These are phyloP conservation scores for Mucor piriformis DNA, from an alignment of 371 early-diverging fungal genomes.

Conservation along the genomic window DNA sequence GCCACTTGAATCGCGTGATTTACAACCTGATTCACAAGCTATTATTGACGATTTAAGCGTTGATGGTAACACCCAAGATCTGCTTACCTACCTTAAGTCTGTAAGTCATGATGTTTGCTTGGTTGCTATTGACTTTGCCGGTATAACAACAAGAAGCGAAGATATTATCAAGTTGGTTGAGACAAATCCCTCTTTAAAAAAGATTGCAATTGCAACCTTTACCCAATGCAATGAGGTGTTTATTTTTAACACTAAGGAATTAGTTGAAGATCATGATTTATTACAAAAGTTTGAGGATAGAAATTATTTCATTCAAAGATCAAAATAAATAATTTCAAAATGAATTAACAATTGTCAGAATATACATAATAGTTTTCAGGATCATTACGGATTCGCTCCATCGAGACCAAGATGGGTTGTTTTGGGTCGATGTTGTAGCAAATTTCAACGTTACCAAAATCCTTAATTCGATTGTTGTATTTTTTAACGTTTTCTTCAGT, in stretches of 20 bases:
- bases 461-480: too few relatives aligned
- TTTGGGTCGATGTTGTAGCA: too few relatives aligned
- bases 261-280: slow-evolving; percentile 9
- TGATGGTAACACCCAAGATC: slow-evolving; percentile 15
- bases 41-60: slow-evolving; percentile 2
- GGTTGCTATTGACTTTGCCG: slow-evolving; percentile 20
- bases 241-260: slow-evolving; percentile 14
- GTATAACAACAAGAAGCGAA: slow-evolving; percentile 19
- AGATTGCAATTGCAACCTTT: slow-evolving; percentile 21
- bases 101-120: slow-evolving; percentile 16
- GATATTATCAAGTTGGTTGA: slow-evolving; percentile 12
- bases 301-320: slow-evolving; percentile 15
- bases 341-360: slow-evolving; percentile 15
- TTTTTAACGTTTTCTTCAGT: slow-evolving; percentile 16
- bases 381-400: background rate
- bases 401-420: too few relatives aligned
- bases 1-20: slow-evolving; percentile 11
- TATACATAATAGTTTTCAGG: slow-evolving; percentile 17
- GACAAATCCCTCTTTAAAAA: slow-evolving; percentile 14
- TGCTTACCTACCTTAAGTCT: slow-evolving; percentile 15
- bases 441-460: too few relatives aligned
- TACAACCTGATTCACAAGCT: slow-evolving; percentile 5
- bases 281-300: slow-evolving; percentile 15
- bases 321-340: slow-evolving; percentile 18
- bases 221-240: slow-evolving; percentile 15